These are phyloP conservation scores for Colletotrichum sp. DNA, from an alignment of 2,329 filamentous ascomycete species.

Conservation along the genomic window DNA sequence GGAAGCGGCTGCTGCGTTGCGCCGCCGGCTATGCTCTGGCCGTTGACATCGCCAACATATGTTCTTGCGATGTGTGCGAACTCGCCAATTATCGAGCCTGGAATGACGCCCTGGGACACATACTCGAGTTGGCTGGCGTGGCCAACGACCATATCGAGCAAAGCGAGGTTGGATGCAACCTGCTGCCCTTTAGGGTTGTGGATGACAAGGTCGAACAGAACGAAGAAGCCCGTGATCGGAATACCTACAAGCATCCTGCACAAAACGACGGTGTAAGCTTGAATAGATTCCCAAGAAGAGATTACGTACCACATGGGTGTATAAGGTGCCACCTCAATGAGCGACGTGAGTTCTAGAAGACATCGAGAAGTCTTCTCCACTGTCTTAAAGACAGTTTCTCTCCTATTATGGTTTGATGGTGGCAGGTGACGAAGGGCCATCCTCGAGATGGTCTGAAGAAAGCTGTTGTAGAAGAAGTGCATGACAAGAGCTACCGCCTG, in stretches of 20 bases:
- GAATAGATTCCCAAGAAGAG: too few species aligned
- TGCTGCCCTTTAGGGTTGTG: slow-evolving; percentile 35
- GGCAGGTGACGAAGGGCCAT: slow-evolving; percentile 25
- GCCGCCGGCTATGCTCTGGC: background rate
- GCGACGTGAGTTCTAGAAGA: slow-evolving; percentile 30
- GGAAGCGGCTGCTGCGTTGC: background rate
- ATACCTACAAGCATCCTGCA: slow-evolving; percentile 34
- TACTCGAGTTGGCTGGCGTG: slow-evolving; percentile 47
- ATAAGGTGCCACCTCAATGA: slow-evolving; percentile 33
- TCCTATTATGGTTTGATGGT: slow-evolving; percentile 8
- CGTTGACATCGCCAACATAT: slow-evolving; percentile 33
- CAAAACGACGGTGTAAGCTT: background rate
- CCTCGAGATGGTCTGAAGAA: slow-evolving; percentile 30
- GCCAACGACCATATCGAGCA: slow-evolving; percentile 43
- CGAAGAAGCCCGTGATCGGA: slow-evolving; percentile 41
- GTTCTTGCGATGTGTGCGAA: slow-evolving; percentile 46
- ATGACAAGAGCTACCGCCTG: slow-evolving; percentile 21
- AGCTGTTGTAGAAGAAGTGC: slow-evolving; percentile 33
- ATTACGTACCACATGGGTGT: slow-evolving; percentile 30
- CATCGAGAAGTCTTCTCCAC: slow-evolving; percentile 28
- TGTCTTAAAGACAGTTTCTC: slow-evolving; percentile 20
- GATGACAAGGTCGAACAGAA: slow-evolving; percentile 45
- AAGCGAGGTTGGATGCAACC: slow-evolving; percentile 37
- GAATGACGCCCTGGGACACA: slow-evolving; percentile 37
- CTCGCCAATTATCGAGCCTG: slow-evolving; percentile 38